A percentile compares a stretch with the other conserved stretches of the same genome.
Conservation (phyloP, 169 alveolate species). For the Plasmodium billcollinsi region DNA sequence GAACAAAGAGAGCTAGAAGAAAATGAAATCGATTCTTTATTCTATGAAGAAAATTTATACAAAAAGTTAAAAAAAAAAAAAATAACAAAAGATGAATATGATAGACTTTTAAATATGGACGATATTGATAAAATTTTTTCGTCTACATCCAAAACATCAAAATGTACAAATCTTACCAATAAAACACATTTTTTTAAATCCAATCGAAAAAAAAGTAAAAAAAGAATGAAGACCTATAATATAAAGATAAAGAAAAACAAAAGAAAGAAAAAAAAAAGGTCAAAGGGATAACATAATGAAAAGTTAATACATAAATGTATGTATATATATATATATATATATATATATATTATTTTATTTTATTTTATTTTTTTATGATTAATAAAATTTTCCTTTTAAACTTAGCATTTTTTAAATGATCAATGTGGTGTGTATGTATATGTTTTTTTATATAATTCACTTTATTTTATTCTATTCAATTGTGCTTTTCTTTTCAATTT, state of each 20-base stretch:
- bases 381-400: no score
- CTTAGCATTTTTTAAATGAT: no score
- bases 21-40: slow-evolving; percentile 60
- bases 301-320: background rate
- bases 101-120: slow-evolving; percentile 33
- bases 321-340: background rate
- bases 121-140: slow-evolving; percentile 42
- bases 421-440: no score
- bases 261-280: slow-evolving; percentile 18
- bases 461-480: no score
- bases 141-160: slow-evolving; percentile 8
- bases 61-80: slow-evolving; percentile 72
- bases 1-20: slow-evolving; percentile 66
- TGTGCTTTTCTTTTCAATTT: no score
- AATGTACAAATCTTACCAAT: slow-evolving; percentile 1
- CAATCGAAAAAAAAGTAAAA: slow-evolving; percentile 20
- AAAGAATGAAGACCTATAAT: slow-evolving; percentile 34
- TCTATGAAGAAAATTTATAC: slow-evolving; percentile 58
- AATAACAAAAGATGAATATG: slow-evolving; percentile 56
- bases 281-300: background rate
- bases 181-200: background rate
- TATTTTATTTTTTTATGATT: no score
- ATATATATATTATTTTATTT: no score
- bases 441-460: no score
- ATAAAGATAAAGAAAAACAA: slow-evolving; percentile 37